Conservation (phyloP, 768 basidiomycete genomes). For the Boletus coccyginus region DNA sequence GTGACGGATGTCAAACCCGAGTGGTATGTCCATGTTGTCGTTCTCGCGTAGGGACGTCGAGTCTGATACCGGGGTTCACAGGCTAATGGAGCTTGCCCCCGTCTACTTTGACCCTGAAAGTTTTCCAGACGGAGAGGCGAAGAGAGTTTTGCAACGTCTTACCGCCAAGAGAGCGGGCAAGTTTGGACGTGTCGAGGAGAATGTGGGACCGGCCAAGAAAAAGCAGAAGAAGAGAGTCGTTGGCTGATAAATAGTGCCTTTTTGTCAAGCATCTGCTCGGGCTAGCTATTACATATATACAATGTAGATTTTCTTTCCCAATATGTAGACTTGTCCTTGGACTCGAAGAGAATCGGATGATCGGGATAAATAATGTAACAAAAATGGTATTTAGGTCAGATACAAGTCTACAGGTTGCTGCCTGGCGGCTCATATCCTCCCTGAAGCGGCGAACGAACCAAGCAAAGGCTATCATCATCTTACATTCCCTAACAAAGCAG, state of each 20-base stretch:
- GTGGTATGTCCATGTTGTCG: conserved; percentile 54
- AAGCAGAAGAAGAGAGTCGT: conserved; percentile 7
- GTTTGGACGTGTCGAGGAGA: conserved; percentile 15
- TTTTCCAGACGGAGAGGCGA: conserved; percentile 73
- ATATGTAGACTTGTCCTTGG: neutral
- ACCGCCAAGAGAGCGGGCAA: conserved; percentile 53
- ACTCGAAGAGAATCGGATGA: too few species aligned
- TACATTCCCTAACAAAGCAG: too few species aligned
- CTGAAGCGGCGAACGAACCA: too few species aligned
- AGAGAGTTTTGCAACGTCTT: conserved; percentile 56
- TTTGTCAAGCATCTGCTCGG: neutral
- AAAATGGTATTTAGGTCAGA: too few species aligned
- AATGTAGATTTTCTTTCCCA: neutral
- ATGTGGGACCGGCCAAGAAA: conserved; percentile 11
- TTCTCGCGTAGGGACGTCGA: neutral
- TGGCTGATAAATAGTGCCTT: neutral
- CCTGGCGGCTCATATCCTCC: too few species aligned
- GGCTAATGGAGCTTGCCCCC: conserved; percentile 61
- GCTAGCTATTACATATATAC: neutral
- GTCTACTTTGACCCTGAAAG: conserved; percentile 66
- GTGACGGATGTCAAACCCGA: conserved; percentile 85
- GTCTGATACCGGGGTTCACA: conserved; percentile 20
- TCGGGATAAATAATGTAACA: neutral
- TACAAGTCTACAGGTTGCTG: too few species aligned
- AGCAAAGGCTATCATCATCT: too few species aligned